Conservation (phyloP, 75 land plant species). For the Sequoiadendron giganteum region DNA sequence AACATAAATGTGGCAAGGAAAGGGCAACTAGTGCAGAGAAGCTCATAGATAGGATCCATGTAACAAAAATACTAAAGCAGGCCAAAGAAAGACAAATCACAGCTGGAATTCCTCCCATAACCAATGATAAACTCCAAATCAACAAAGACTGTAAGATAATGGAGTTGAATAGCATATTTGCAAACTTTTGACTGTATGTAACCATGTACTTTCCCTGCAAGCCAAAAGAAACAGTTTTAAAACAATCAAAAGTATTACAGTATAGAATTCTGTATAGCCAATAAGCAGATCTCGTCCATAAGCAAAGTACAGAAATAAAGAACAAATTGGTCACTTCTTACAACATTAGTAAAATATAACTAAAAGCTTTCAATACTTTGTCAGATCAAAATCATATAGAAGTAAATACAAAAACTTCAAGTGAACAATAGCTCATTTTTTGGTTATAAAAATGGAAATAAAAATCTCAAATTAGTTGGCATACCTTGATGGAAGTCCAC, state of each 20-base stretch:
- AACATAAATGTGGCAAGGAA: conserved; percentile 45
- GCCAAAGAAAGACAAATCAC: conserved; percentile 52
- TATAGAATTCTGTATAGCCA: neutral
- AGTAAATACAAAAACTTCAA: neutral
- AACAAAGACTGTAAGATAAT: conserved; percentile 68
- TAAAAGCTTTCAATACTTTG: neutral
- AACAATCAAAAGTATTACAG: neutral
- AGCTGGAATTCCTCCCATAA: conserved; percentile 64
- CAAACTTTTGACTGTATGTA: conserved; percentile 58
- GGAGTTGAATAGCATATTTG: conserved; percentile 68
- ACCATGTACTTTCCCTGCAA: conserved; percentile 85
- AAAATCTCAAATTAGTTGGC: neutral
- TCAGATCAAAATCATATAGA: neutral
- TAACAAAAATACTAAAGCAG: conserved; percentile 52
- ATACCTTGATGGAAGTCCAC: neutral
- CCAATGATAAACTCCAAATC: conserved; percentile 61
- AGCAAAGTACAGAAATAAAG: neutral
- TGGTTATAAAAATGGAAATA: neutral
- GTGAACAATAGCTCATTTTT: neutral
- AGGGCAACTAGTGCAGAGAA: conserved; percentile 62
- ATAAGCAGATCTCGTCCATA: neutral
- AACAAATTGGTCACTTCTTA: neutral
- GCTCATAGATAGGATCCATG: conserved; percentile 73
- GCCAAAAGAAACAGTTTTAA: conserved; percentile 1
- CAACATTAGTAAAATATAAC: neutral